Conservation (phyloP, 805 yeast genomes). For the Yarrowia porcina region DNA sequence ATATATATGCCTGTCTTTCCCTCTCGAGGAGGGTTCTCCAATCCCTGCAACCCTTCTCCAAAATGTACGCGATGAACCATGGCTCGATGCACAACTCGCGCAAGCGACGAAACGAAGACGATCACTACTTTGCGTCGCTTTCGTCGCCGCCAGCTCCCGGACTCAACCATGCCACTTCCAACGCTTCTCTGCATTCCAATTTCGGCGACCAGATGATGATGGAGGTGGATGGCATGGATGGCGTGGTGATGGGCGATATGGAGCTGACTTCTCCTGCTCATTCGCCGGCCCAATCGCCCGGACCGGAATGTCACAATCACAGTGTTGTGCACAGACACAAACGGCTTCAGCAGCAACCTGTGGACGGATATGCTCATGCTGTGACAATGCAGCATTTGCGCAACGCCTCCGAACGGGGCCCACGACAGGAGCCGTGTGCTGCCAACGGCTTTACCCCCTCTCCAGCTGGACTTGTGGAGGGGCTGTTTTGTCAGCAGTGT, state of each 20-base stretch:
- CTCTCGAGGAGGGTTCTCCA: neutral
- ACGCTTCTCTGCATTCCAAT: neutral
- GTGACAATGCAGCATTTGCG: conserved; percentile 2
- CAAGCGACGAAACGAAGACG: conserved; percentile 9
- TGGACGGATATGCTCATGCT: conserved; percentile 1
- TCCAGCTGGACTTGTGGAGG: neutral
- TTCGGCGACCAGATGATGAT: neutral
- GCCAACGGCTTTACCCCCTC: neutral
- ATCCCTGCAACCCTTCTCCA: neutral
- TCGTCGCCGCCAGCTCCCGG: neutral
- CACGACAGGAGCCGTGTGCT: neutral
- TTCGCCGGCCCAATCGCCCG: neutral
- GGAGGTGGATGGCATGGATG: neutral
- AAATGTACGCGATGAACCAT: conserved; percentile 17
- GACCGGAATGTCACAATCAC: too few relatives aligned
- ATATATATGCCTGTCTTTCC: conserved; percentile 6
- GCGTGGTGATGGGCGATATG: neutral
- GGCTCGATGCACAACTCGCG: conserved; percentile 20
- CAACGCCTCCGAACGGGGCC: neutral
- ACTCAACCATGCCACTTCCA: neutral
- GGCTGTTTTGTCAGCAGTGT: conserved; percentile 16
- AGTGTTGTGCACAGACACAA: neutral
- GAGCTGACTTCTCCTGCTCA: neutral
- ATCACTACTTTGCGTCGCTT: neutral
- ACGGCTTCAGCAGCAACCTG: neutral